phyloP scores from a whole-genome alignment of 768 basidiomycete genomes.

The Amanita thiersii region DNA sequence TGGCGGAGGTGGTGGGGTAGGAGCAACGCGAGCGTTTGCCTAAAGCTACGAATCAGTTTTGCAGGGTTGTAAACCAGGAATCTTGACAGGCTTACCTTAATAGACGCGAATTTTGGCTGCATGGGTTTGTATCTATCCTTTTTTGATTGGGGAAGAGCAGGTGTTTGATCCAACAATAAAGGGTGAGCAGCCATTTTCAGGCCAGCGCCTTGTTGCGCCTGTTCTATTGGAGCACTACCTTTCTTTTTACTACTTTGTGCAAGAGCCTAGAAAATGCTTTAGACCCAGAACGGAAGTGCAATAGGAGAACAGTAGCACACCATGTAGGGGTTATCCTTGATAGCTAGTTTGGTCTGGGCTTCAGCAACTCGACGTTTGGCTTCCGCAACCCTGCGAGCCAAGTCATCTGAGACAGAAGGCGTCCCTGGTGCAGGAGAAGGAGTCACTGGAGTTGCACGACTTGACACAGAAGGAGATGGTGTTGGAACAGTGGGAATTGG shows the following conservation, averaged over 20 bases:
- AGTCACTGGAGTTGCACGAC: conserved; percentile 31
- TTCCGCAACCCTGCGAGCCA: conserved; percentile 70
- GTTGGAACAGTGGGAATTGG: conserved; percentile 21
- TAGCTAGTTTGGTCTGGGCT: conserved; percentile 65
- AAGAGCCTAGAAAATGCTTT: conserved; percentile 31
- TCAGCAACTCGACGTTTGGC: conserved; percentile 81
- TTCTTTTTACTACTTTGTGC: conserved; percentile 49
- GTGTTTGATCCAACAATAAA: conserved; percentile 63
- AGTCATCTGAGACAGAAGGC: conserved; percentile 46
- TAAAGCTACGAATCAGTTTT: conserved; percentile 15
- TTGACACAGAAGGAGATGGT: conserved; percentile 27
- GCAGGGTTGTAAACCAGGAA: neutral
- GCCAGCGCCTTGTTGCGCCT: conserved; percentile 71
- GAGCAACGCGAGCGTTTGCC: conserved; percentile 73
- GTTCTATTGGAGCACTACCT: conserved; percentile 38
- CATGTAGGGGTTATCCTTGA: conserved; percentile 86
- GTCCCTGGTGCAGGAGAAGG: conserved; percentile 22
- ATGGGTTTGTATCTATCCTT: conserved; percentile 96
- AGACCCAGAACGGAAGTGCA: neutral
- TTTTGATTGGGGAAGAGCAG: conserved; percentile 57
- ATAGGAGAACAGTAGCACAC: conserved; percentile 28
- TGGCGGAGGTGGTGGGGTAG: conserved; percentile 48
- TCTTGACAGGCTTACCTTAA: conserved; percentile 47
- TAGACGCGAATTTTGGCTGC: conserved; percentile 98
- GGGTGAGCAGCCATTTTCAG: conserved; percentile 91